phyloP scores from a whole-genome alignment of 257 asterid genomes.

The Paulownia fortunei region DNA sequence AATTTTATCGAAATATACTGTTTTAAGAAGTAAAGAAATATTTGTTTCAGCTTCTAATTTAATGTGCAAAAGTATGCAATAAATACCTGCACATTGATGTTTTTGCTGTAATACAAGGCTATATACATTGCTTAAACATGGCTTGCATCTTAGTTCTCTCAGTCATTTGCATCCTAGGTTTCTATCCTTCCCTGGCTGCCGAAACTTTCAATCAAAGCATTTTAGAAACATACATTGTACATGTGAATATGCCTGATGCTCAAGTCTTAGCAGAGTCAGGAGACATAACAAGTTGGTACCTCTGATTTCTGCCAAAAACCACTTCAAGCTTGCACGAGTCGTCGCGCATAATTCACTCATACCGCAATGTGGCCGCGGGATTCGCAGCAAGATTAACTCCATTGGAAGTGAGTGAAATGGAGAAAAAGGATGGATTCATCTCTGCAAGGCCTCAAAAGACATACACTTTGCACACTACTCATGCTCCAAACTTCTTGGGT shows the following conservation, averaged over 20 bases:
- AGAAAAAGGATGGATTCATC: conserved; percentile 30
- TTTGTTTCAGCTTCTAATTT: neutral
- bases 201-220: neutral
- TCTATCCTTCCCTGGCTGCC: conserved; percentile 2
- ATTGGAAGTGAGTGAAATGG: conserved; percentile 22
- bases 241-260: conserved; percentile 18
- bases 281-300: conserved; percentile 23
- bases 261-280: neutral
- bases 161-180: neutral
- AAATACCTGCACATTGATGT: neutral
- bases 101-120: neutral
- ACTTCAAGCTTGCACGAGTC: neutral
- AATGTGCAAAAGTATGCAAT: neutral
- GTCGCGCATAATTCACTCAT: conserved; percentile 23
- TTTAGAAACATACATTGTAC: conserved; percentile 34
- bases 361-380: conserved; percentile 25
- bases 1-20: neutral
- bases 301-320: conserved; percentile 29
- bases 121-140: neutral
- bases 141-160: neutral
- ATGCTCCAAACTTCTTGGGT: conserved; percentile 36
- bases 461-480: conserved; percentile 33
- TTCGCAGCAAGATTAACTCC: conserved; percentile 30
- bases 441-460: conserved; percentile 19
- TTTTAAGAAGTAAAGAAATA: neutral